phyloP scores from a whole-genome alignment of 116 monocot species.

The Dioscorea cayenensis region DNA sequence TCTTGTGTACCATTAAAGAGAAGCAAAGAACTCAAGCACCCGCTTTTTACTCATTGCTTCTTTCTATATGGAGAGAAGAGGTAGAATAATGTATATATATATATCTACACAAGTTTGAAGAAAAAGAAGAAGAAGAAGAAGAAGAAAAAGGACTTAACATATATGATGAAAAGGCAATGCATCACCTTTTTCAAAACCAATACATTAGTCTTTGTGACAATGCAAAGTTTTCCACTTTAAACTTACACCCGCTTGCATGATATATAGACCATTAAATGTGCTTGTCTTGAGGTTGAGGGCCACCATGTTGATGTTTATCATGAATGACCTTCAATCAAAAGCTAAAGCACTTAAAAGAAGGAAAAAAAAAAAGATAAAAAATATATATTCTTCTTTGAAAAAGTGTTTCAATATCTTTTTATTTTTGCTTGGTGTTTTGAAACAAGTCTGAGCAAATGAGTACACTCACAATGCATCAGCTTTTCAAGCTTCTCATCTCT shows the following conservation, averaged over 20 bases:
- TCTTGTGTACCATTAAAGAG: too few relatives aligned
- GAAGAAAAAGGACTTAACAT: not conserved
- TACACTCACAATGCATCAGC: not conserved
- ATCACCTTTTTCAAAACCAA: not conserved
- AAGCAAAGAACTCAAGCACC: too few relatives aligned
- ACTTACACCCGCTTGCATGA: not conserved
- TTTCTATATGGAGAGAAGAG: not conserved
- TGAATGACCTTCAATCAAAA: too few relatives aligned
- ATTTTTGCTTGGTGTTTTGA: not conserved
- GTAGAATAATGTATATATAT: not conserved
- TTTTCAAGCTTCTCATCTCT: not conserved
- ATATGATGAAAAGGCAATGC: slow-evolving; percentile 1
- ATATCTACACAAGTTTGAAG: not conserved
- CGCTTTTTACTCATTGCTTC: not conserved
- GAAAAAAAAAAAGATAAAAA: too few relatives aligned
- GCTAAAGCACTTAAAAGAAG: too few relatives aligned
- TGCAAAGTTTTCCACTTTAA: not conserved
- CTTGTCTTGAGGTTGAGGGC: not conserved
- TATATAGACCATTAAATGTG: not conserved
- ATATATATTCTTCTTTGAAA: too few relatives aligned
- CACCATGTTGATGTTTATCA: not conserved
- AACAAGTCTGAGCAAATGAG: not conserved
- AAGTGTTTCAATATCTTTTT: too few relatives aligned
- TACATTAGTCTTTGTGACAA: not conserved
- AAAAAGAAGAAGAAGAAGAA: too few relatives aligned